Percentiles rank a stretch among this genome's conserved stretches.
These are phyloP conservation scores for Nymphaea colorata DNA, from an alignment of 164 flowering plant species.

Conservation along the genomic window DNA sequence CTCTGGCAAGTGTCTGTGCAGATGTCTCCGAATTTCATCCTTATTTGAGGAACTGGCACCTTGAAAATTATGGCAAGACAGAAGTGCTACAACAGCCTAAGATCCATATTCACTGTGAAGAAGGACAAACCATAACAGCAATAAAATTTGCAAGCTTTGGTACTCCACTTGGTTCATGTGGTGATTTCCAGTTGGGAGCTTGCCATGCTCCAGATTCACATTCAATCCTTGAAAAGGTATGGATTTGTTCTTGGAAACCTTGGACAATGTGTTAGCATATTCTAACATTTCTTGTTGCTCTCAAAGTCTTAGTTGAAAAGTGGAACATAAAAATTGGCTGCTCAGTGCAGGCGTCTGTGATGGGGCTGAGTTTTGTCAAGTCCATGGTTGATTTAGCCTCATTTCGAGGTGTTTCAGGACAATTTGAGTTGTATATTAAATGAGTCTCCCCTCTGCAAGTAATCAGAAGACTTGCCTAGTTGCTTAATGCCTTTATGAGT, in stretches of 20 bases:
- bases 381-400: too few relatives aligned
- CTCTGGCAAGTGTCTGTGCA: slow-evolving; percentile 69
- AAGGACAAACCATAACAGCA: slow-evolving; percentile 61
- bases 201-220: slow-evolving; percentile 81
- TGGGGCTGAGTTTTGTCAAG: too few relatives aligned
- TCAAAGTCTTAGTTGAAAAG: too few relatives aligned
- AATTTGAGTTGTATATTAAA: too few relatives aligned
- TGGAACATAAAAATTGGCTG: too few relatives aligned
- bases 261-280: too few relatives aligned
- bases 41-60: slow-evolving; percentile 64
- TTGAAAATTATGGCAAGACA: slow-evolving; percentile 54
- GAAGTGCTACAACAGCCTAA: slow-evolving; percentile 63
- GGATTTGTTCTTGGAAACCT: background rate
- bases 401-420: too few relatives aligned
- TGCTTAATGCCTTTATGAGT: too few relatives aligned
- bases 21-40: slow-evolving; percentile 85
- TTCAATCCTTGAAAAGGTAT: slow-evolving; percentile 59
- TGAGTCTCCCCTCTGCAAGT: too few relatives aligned
- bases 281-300: too few relatives aligned
- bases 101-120: slow-evolving; percentile 62
- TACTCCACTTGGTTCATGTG: slow-evolving; percentile 94
- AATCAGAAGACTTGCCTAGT: too few relatives aligned
- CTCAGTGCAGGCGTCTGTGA: too few relatives aligned
- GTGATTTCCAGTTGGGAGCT: slow-evolving; percentile 72
- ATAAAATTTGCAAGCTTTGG: slow-evolving; percentile 98